These are phyloP conservation scores for Schizosaccharomyces japonicus DNA, from an alignment of 805 yeast species.

Conservation along the genomic window DNA sequence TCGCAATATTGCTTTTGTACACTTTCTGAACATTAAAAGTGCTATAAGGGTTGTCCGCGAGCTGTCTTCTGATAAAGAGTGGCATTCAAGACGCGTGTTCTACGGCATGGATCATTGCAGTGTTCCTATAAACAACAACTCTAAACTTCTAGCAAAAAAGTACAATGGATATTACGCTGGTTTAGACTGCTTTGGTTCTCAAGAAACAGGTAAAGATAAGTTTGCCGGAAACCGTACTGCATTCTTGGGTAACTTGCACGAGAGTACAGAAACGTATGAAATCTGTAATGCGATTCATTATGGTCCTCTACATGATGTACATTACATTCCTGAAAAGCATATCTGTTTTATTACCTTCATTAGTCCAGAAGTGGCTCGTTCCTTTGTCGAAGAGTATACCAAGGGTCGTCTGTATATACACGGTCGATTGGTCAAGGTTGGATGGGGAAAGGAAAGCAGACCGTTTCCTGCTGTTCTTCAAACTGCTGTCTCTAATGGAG, in stretches of 20 bases:
- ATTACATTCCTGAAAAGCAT: slow-evolving; percentile 61
- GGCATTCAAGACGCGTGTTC: slow-evolving; percentile 53
- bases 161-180: neutral
- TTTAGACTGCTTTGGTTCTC: neutral
- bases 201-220: neutral
- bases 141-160: too few relatives aligned
- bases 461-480: slow-evolving; percentile 69
- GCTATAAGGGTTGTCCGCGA: slow-evolving; percentile 72
- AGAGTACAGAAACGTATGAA: slow-evolving; percentile 70
- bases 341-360: slow-evolving; percentile 87
- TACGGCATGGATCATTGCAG: slow-evolving; percentile 76
- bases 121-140: too few relatives aligned
- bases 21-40: slow-evolving; percentile 58
- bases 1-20: slow-evolving; percentile 58
- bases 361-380: slow-evolving; percentile 93
- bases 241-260: slow-evolving; percentile 72
- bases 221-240: slow-evolving; percentile 64
- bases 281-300: slow-evolving; percentile 92
- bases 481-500: slow-evolving; percentile 78
- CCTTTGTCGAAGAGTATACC: slow-evolving; percentile 82
- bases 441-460: slow-evolving; percentile 96
- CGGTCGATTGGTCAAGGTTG: slow-evolving; percentile 67
- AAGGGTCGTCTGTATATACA: slow-evolving; percentile 71
- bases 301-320: slow-evolving; percentile 66
- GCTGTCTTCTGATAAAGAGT: slow-evolving; percentile 42